Evolutionary conservation across 2,329 filamentous ascomycete genomes (phyloP), one percentile per base, ranked within the genome.

Genomic region (Ceratocystis cubensis): DNA sequence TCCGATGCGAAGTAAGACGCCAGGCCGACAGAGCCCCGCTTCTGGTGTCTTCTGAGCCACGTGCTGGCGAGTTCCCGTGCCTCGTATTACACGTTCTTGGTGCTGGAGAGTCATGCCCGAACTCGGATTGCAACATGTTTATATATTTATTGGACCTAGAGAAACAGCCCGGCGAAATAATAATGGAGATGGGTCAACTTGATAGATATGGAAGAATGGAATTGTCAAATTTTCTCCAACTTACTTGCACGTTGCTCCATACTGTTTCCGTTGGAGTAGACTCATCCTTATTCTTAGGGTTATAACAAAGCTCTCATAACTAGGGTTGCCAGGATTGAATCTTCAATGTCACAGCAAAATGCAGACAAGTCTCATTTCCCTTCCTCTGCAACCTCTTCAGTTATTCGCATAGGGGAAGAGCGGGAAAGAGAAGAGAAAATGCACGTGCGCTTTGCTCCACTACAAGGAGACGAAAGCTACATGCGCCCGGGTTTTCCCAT

Each of bases 391-490:
- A 59, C 50, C 53, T 7, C 28, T 59, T 30, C 5, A 17, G 17
- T 8, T n/a, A 30, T 59, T 28, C 10, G 33, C 33, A 13, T n/a
- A 59, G 25, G 53, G 10, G 53, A 37, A 59, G 33, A 59, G 53
- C 53, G 53, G 53, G 13, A 59, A 17, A 59, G 53, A 30, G 33
- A 30, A 59, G 25, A 59, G 15, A 30, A 59, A 59, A 7, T 8
- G 17, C 33, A n/a, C 22, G 22, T 59, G 22, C 53, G 33, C 10
- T 25, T 25, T 4, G 53, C 13, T 37, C 53, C 28, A 3, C 28
- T 59, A 30, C 53, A 59, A 59, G 53, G 53, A 17, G 53, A 59
- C 22, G 46, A 50, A 50, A 25, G 53, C 53, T 15, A 57, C 25
- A 28, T 57, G 13, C 13, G 15, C 13, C 17, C 25, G 10, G 30